phyloP scores from a whole-genome alignment of 345 rosid genomes.

The Psidium friedrichsthalianum region DNA sequence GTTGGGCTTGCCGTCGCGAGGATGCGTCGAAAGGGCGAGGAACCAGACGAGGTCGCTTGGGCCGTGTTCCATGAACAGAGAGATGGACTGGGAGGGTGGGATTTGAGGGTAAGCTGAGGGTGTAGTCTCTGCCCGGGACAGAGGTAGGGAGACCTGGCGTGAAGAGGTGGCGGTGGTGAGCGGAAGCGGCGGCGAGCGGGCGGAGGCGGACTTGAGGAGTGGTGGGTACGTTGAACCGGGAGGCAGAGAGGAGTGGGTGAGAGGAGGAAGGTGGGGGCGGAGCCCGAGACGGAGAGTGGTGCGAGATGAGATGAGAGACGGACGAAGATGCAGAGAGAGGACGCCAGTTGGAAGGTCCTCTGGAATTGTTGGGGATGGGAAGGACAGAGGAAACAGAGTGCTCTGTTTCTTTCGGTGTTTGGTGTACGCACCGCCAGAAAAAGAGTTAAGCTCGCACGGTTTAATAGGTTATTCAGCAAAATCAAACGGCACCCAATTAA shows the following conservation, averaged over 20 bases:
- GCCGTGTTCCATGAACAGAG: constrained; percentile 95
- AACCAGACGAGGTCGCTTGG: constrained; percentile 97
- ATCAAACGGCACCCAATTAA: not conserved
- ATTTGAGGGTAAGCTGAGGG: constrained; percentile 53
- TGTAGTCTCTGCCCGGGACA: constrained; percentile 88
- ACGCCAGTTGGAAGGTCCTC: constrained; percentile 20
- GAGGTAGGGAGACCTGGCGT: constrained; percentile 69
- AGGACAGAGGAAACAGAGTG: not conserved
- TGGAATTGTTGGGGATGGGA: not conserved
- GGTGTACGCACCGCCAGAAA: not conserved
- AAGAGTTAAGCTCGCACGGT: not conserved
- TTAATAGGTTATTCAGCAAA: not conserved
- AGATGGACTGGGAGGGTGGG: constrained; percentile 34
- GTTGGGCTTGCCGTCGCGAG: constrained; percentile 58
- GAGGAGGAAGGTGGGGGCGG: constrained; percentile 27
- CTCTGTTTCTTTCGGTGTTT: not conserved
- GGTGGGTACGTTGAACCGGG: constrained; percentile 50
- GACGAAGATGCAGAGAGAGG: constrained; percentile 8
- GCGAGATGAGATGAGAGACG: constrained; percentile 11
- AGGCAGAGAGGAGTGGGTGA: constrained; percentile 59
- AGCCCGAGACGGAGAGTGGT: constrained; percentile 11
- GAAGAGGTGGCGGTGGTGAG: constrained; percentile 18
- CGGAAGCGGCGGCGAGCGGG: constrained; percentile 62
- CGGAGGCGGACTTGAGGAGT: constrained; percentile 66
- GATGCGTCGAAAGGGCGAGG: constrained; percentile 84